These are phyloP conservation scores for Psilocybe subaeruginosa DNA, from an alignment of 768 basidiomycete species.

Conservation along the genomic window DNA sequence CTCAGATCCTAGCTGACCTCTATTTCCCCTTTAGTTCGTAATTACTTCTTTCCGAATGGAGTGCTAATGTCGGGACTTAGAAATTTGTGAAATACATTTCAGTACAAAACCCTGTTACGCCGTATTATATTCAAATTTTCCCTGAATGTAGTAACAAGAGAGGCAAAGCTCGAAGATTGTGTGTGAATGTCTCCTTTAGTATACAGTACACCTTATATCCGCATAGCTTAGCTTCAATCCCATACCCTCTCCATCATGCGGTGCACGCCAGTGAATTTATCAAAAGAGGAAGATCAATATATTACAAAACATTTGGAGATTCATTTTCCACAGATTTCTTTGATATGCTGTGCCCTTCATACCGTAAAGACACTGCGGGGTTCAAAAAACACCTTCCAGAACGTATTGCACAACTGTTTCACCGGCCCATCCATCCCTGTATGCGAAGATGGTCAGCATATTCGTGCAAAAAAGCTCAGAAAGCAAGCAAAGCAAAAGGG, in stretches of 20 bases:
- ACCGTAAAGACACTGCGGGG: neutral
- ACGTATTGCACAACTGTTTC: neutral
- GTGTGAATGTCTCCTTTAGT: neutral
- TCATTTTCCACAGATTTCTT: neutral
- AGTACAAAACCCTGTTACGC: too few species aligned
- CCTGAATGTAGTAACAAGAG: too few species aligned
- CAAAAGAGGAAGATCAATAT: neutral
- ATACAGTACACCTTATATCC: neutral
- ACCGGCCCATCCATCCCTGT: slow-evolving; percentile 68
- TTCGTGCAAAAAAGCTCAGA: neutral
- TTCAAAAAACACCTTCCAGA: neutral
- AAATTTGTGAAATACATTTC: too few species aligned
- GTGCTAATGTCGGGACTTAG: too few species aligned
- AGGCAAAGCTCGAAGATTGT: too few species aligned
- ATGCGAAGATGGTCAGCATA: slow-evolving; percentile 12
- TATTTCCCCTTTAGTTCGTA: too few species aligned
- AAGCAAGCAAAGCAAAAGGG: slow-evolving; percentile 9
- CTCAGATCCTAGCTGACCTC: too few species aligned
- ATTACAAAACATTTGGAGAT: neutral
- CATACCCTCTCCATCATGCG: neutral
- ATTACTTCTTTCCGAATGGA: too few species aligned
- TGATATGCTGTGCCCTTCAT: neutral
- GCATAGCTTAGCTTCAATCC: neutral
- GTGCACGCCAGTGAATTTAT: too few species aligned
- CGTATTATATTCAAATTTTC: too few species aligned